Percentiles rank a stretch among this genome's conserved stretches.
Conservation (phyloP, 805 yeast species). For the Saccharomycopsis fermentans region DNA sequence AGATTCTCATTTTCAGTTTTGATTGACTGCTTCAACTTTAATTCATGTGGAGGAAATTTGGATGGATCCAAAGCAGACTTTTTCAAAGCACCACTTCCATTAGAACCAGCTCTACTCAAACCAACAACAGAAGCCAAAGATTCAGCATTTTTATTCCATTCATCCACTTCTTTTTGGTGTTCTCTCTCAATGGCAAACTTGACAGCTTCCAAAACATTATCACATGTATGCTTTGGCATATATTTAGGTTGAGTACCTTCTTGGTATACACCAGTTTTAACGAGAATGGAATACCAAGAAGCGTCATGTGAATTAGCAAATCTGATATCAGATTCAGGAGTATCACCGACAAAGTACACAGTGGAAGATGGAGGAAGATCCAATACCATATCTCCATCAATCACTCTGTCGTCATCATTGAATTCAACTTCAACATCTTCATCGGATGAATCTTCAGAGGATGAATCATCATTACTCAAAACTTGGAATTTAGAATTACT, state of each 20-base stretch:
- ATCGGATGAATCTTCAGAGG: slow-evolving; percentile 24
- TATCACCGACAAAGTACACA: slow-evolving; percentile 82
- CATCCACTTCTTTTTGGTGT: slow-evolving; percentile 58
- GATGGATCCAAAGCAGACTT: neutral
- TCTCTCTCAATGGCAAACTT: slow-evolving; percentile 76
- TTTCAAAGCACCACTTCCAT: neutral
- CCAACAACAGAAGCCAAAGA: slow-evolving; percentile 6
- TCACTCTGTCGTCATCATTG: neutral
- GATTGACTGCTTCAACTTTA: neutral
- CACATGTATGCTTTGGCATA: slow-evolving; percentile 64
- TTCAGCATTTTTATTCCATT: slow-evolving; percentile 44
- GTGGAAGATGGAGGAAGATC: slow-evolving; percentile 77
- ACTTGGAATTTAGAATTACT: slow-evolving; percentile 18
- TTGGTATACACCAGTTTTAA: slow-evolving; percentile 80
- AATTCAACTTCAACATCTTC: slow-evolving; percentile 20
- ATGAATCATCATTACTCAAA: slow-evolving; percentile 23
- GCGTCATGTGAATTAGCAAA: slow-evolving; percentile 81
- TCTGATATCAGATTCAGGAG: slow-evolving; percentile 81
- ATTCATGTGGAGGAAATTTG: neutral
- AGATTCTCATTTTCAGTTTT: neutral
- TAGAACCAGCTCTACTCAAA: neutral
- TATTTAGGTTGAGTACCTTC: slow-evolving; percentile 73
- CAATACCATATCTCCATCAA: slow-evolving; percentile 3
- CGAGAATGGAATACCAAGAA: slow-evolving; percentile 77
- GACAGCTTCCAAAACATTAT: slow-evolving; percentile 72